Base-by-base conservation (phyloP, 2,329 filamentous ascomycete species). In the Paecilomyces fulvus region DNA sequence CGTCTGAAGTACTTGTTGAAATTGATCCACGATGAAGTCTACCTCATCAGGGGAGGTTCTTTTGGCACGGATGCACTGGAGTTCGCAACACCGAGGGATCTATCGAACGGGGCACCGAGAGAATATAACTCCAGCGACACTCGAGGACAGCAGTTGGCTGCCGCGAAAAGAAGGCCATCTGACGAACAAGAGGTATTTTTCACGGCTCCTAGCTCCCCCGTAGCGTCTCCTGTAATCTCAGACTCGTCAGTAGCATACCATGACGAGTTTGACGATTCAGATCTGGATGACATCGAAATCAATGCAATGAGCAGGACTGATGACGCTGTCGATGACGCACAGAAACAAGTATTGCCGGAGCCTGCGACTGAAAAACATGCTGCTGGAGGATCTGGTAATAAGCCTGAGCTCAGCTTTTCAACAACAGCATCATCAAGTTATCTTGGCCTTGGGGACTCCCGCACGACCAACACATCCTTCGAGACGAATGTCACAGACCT, bases 21-120 rank as follows among this genome's bases (percentile, higher is more conserved):
- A 2, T 52, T 70, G 12, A 58, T 76, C 23, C 51, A 66, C 3
- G 68, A 73, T 31, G 68, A 75, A 51, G 37, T 68, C 7, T 70
- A 69, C 49, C 52, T 74, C 30, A 49, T 66, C 5, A 64, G 56
- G 12, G 59, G 60, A 9, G 66, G 67, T 8, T 61, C 57, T 3
- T 61, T 60, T 31, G 56, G 54, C 28, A 52, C 53, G 11, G 55
- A 53, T 46, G 20, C 50, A 17, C 54, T 56, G 7, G 55, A 53
- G n/a, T 23, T 28, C 20, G 21, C 33, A n/a, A 56, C 28, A 20
- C 56, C 56, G 51, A 56, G 56, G 17, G 53, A 60, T 30, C 52
- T 60, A n/a, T 49, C 56, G 14, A 54, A 63, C 37, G 55, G 59
- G 31, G 52, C 58, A 14, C 37, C 53, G 23, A 55, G 55, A 49